phyloP scores from a whole-genome alignment of 768 basidiomycete genomes.

The Pulveroboletus sp. region DNA sequence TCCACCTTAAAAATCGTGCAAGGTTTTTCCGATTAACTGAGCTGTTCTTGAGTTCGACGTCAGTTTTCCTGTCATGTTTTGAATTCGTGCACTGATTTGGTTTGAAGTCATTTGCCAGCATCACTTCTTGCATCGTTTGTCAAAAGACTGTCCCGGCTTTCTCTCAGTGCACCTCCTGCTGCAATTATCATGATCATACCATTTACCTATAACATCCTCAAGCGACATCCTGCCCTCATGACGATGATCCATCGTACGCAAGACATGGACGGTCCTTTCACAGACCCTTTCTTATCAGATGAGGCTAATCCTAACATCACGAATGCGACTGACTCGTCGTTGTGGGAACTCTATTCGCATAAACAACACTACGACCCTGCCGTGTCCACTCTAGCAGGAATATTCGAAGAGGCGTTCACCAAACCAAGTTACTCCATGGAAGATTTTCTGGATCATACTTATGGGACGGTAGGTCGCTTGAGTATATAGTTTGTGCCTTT shows the following conservation, averaged over 20 bases:
- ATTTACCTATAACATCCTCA: conserved; percentile 91
- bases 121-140: conserved; percentile 92
- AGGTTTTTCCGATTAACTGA: conserved; percentile 93
- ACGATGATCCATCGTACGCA: conserved; percentile 77
- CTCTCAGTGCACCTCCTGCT: conserved; percentile 82
- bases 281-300: conserved; percentile 65
- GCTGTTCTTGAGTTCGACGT: conserved; percentile 90
- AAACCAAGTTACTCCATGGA: conserved; percentile 88
- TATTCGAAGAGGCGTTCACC: conserved; percentile 91
- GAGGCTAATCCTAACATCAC: conserved; percentile 76
- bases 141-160: conserved; percentile 83
- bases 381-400: conserved; percentile 82
- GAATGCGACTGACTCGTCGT: conserved; percentile 76
- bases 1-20: conserved; percentile 90
- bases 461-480: conserved; percentile 59
- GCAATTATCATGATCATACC: conserved; percentile 89
- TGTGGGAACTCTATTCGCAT: conserved; percentile 89
- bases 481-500: not conserved
- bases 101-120: conserved; percentile 74
- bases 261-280: conserved; percentile 31
- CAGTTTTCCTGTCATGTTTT: conserved; percentile 29
- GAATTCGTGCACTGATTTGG: conserved; percentile 3
- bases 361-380: conserved; percentile 78
- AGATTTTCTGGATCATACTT: conserved; percentile 94
- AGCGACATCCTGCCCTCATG: conserved; percentile 89